Conservation (phyloP, 768 basidiomycete genomes). For the Podaxis sp. region DNA sequence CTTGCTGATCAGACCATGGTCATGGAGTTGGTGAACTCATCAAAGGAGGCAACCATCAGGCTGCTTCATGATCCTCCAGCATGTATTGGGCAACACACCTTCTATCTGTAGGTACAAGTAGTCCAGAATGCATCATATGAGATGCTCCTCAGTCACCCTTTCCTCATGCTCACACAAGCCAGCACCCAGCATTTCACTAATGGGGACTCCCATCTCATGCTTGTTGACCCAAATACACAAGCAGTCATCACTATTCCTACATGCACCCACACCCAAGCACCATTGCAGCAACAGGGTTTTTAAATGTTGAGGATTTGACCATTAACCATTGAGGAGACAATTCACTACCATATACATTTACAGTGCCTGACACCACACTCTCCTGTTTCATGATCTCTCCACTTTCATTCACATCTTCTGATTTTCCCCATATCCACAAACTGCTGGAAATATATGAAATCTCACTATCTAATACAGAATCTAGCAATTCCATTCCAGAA, state of each 20-base stretch:
- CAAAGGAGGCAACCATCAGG: slow-evolving; percentile 16
- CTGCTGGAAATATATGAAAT: no score
- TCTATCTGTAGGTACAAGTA: slow-evolving; percentile 24
- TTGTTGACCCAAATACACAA: slow-evolving; percentile 18
- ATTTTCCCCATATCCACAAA: no score
- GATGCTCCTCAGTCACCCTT: not conserved
- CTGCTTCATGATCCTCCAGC: slow-evolving; percentile 18
- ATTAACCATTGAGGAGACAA: no score
- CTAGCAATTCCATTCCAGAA: no score
- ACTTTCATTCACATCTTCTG: no score
- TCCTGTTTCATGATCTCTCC: no score
- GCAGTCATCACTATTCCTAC: slow-evolving; percentile 17
- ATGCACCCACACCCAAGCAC: not conserved
- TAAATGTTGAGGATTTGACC: no score
- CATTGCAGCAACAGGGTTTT: no score
- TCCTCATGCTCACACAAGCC: slow-evolving; percentile 18
- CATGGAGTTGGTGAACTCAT: slow-evolving; percentile 21
- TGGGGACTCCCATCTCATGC: slow-evolving; percentile 3
- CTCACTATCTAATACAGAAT: no score
- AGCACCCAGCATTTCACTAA: slow-evolving; percentile 7
- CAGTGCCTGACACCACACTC: no score
- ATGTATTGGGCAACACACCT: slow-evolving; percentile 15
- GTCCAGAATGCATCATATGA: slow-evolving; percentile 22
- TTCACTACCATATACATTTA: no score
- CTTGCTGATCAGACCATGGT: slow-evolving; percentile 17